Conservation (phyloP, 345 rosid genomes). For the Citrus sinensis region DNA sequence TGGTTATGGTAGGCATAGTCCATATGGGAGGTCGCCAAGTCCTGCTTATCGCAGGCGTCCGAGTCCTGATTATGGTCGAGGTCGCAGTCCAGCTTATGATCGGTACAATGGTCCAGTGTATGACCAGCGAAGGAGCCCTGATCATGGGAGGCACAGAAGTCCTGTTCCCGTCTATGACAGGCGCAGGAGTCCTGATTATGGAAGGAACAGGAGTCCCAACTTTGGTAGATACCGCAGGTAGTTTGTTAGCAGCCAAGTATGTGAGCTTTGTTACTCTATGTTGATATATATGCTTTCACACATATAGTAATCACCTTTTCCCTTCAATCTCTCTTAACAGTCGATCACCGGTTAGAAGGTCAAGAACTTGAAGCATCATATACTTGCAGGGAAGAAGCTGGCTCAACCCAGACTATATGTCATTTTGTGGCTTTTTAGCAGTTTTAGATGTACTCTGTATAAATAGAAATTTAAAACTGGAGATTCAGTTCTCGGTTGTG, state of each 20-base stretch:
- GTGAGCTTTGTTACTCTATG: conserved; percentile 2
- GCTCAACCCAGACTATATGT: conserved; percentile 1
- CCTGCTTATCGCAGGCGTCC: conserved; percentile 61
- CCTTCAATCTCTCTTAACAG: conserved; percentile 29
- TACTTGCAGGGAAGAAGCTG: conserved; percentile 1
- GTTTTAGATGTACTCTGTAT: conserved; percentile 9
- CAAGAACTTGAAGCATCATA: conserved; percentile 34
- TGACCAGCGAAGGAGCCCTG: conserved; percentile 49
- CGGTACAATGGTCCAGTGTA: conserved; percentile 57
- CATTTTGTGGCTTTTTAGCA: not conserved
- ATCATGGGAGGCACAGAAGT: conserved; percentile 39
- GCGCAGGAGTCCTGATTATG: conserved; percentile 45
- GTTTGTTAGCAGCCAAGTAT: conserved; percentile 1
- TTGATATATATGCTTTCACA: not conserved
- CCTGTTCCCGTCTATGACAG: conserved; percentile 50
- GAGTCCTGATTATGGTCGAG: conserved; percentile 79
- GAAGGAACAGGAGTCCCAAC: conserved; percentile 44
- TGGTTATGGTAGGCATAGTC: conserved; percentile 33
- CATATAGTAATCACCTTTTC: not conserved
- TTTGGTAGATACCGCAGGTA: conserved; percentile 70
- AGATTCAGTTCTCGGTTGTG: not conserved
- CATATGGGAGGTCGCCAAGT: conserved; percentile 65
- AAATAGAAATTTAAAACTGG: not conserved
- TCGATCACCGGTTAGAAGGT: conserved; percentile 64
- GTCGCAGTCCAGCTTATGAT: conserved; percentile 69